Conservation (phyloP, 805 yeast species). For the Pichia occidentalis region DNA sequence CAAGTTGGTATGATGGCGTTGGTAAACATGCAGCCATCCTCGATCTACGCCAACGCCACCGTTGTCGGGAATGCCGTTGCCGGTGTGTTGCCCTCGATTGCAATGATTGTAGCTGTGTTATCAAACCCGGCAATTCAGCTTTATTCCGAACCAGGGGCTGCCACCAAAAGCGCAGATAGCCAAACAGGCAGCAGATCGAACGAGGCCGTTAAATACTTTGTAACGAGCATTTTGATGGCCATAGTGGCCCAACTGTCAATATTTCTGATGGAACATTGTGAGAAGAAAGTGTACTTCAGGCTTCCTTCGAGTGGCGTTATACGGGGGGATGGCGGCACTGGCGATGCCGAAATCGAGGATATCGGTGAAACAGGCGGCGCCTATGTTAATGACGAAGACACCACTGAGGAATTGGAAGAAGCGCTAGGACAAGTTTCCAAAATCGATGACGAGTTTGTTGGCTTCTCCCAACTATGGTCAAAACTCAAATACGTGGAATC, state of each 20-base stretch:
- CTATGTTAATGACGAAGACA: background rate
- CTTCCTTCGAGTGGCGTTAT: too few species aligned
- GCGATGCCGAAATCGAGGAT: background rate
- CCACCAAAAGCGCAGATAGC: slow-evolving; percentile 13
- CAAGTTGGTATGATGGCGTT: slow-evolving; percentile 91
- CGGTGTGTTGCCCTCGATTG: slow-evolving; percentile 83
- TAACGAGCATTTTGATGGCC: slow-evolving; percentile 24
- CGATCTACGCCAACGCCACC: slow-evolving; percentile 76
- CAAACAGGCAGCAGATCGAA: too few species aligned
- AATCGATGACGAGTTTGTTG: slow-evolving; percentile 35
- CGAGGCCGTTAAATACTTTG: slow-evolving; percentile 34
- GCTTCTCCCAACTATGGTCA: slow-evolving; percentile 52
- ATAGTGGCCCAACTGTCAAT: slow-evolving; percentile 17
- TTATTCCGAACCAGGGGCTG: slow-evolving; percentile 1
- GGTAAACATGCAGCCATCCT: slow-evolving; percentile 61
- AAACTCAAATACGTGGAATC: slow-evolving; percentile 58
- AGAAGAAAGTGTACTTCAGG: slow-evolving; percentile 14
- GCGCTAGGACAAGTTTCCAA: background rate
- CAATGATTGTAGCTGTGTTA: slow-evolving; percentile 49
- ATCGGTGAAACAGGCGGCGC: slow-evolving; percentile 8
- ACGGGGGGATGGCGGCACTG: slow-evolving; percentile 4
- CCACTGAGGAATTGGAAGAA: background rate
- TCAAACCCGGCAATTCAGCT: slow-evolving; percentile 10
- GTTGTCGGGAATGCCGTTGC: slow-evolving; percentile 95
- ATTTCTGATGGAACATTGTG: slow-evolving; percentile 21